These are phyloP conservation scores for Geotrichum phurueaensis DNA, from an alignment of 1,139 yeast species.

Conservation along the genomic window DNA sequence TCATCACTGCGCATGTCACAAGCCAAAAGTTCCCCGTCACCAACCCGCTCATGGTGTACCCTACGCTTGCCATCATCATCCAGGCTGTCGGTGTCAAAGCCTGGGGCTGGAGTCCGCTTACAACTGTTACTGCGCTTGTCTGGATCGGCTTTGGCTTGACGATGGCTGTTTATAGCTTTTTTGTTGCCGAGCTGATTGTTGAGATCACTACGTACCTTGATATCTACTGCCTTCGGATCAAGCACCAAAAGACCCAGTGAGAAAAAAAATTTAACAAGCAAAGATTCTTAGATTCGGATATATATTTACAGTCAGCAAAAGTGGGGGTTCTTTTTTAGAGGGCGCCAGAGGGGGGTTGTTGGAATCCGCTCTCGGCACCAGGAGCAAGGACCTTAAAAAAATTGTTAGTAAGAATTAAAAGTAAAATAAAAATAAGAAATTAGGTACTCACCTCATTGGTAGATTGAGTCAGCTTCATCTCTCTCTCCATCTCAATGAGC, in stretches of 20 bases:
- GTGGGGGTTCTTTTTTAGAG: background rate
- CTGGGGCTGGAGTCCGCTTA: constrained; percentile 32
- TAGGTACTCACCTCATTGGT: constrained; percentile 52
- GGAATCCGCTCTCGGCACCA: constrained; percentile 57
- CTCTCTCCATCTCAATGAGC: constrained; percentile 89
- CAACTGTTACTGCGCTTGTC: constrained; percentile 32
- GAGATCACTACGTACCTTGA: constrained; percentile 81
- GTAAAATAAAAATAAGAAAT: background rate
- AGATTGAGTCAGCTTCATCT: constrained; percentile 78
- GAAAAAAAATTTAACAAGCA: background rate
- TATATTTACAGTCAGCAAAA: background rate
- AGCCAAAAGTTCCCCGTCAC: constrained; percentile 66
- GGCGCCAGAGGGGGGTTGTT: constrained; percentile 28
- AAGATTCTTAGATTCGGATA: background rate
- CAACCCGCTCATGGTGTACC: constrained; percentile 67
- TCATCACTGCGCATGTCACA: constrained; percentile 83
- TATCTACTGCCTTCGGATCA: constrained; percentile 78
- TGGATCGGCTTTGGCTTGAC: constrained; percentile 75
- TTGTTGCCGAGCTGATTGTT: constrained; percentile 71
- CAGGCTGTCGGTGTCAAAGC: constrained; percentile 31
- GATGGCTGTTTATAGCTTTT: constrained; percentile 70
- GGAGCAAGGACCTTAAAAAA: constrained; percentile 52
- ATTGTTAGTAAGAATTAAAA: background rate
- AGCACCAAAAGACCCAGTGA: constrained; percentile 52
- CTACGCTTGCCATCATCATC: constrained; percentile 48